Conservation (phyloP, 1,139 yeast genomes). For the Spencermartinsiella ligniputridi region DNA sequence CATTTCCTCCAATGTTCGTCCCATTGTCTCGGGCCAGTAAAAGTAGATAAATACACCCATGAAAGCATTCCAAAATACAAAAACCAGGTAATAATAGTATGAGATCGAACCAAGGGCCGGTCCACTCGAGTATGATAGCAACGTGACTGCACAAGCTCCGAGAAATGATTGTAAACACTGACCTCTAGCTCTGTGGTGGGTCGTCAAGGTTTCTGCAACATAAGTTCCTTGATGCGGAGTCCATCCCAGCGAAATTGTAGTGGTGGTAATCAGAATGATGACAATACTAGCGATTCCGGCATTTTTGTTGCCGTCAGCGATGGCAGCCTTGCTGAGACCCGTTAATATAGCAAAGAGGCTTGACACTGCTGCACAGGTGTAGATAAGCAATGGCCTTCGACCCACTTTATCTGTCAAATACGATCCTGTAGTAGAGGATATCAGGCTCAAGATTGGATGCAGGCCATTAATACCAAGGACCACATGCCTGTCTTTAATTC, state of each 20-base stretch:
- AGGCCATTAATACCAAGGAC: conserved; percentile 12
- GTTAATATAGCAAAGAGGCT: conserved; percentile 1
- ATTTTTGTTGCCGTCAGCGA: conserved; percentile 2
- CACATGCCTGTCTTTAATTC: conserved; percentile 9
- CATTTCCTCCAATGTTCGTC: conserved; percentile 44
- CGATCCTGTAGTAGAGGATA: conserved; percentile 10
- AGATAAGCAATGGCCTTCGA: background rate
- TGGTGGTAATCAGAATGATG: conserved; percentile 2
- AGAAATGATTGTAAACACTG: conserved; percentile 1
- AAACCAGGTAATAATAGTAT: conserved; percentile 56
- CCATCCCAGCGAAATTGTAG: conserved; percentile 12
- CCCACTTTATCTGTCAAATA: conserved; percentile 1
- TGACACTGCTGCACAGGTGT: background rate
- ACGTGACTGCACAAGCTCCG: conserved; percentile 4
- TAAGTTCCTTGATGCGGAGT: conserved; percentile 13
- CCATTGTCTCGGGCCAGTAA: conserved; percentile 42
- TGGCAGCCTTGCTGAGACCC: conserved; percentile 1
- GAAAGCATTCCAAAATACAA: conserved; percentile 21
- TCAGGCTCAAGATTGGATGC: conserved; percentile 11
- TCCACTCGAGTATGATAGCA: conserved; percentile 43
- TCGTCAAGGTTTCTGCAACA: conserved; percentile 11
- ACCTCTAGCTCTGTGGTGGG: conserved; percentile 10
- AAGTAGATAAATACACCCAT: conserved; percentile 31
- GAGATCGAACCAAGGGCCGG: conserved; percentile 53
- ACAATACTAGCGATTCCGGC: conserved; percentile 10